phyloP scores from a whole-genome alignment of 345 rosid species.

The Excoecaria agallocha region DNA sequence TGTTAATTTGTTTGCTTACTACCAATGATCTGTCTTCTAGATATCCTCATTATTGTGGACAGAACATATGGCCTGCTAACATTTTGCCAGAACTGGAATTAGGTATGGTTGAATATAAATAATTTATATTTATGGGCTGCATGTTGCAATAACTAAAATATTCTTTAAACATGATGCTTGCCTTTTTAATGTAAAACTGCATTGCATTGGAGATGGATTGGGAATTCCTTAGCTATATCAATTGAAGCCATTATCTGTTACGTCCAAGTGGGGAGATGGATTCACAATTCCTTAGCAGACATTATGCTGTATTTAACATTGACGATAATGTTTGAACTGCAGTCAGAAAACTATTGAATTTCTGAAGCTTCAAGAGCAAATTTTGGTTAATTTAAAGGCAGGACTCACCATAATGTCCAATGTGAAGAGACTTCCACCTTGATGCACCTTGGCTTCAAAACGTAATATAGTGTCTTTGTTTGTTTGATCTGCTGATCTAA shows the following conservation, averaged over 20 bases:
- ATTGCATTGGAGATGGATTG: background rate
- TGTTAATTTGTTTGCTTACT: constrained; percentile 17
- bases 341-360: too few species aligned
- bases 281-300: too few species aligned
- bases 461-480: background rate
- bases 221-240: background rate
- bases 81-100: constrained; percentile 82
- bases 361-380: too few species aligned
- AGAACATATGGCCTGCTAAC: constrained; percentile 78
- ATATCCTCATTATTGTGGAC: constrained; percentile 84
- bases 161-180: background rate
- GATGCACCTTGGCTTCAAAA: too few species aligned
- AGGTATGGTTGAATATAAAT: constrained; percentile 40
- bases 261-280: too few species aligned
- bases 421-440: too few species aligned
- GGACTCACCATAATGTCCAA: too few species aligned
- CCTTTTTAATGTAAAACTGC: background rate
- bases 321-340: too few species aligned
- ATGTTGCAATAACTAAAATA: background rate
- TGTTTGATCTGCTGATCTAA: background rate
- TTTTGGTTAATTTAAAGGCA: too few species aligned
- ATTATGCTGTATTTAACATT: too few species aligned
- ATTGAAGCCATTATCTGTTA: too few species aligned
- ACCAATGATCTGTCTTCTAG: constrained; percentile 37
- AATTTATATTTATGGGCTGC: background rate